These are phyloP conservation scores for Rhizoctonia solani DNA, from an alignment of 1,284 basidiomycete genomes.

Conservation along the genomic window DNA sequence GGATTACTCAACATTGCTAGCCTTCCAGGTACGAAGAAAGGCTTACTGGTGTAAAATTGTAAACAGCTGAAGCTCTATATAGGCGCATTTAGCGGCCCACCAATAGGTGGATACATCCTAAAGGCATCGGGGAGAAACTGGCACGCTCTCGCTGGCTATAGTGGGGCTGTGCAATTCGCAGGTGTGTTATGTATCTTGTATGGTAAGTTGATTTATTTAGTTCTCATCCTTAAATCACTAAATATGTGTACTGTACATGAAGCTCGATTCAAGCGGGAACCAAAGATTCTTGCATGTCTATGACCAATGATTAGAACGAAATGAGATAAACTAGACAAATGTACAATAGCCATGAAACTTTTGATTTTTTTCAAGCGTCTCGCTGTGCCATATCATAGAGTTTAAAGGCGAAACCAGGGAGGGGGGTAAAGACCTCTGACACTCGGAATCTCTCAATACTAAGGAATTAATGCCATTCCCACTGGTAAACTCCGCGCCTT, in stretches of 20 bases:
- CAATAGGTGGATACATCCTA: slow-evolving; percentile 40
- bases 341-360: no score
- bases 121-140: slow-evolving; percentile 38
- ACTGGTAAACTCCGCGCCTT: no score
- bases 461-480: no score
- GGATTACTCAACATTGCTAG: slow-evolving; percentile 40
- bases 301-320: not conserved
- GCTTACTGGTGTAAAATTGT: no score
- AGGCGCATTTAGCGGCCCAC: slow-evolving; percentile 39
- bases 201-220: slow-evolving; percentile 28
- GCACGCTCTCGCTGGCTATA: slow-evolving; percentile 38
- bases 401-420: no score
- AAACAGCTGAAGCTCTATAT: no score
- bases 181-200: slow-evolving; percentile 36
- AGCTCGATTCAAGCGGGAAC: slow-evolving; percentile 35
- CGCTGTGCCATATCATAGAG: no score
- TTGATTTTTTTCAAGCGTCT: no score
- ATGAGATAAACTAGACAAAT: no score
- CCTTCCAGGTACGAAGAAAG: slow-evolving; percentile 15
- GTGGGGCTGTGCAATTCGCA: slow-evolving; percentile 34
- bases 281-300: slow-evolving; percentile 10
- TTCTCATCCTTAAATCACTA: not conserved
- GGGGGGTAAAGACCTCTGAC: no score
- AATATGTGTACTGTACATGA: no score
- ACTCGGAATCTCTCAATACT: no score